Evolutionary conservation across 768 basidiomycete species (phyloP).

Genomic region (Trametes sanguinea): DNA sequence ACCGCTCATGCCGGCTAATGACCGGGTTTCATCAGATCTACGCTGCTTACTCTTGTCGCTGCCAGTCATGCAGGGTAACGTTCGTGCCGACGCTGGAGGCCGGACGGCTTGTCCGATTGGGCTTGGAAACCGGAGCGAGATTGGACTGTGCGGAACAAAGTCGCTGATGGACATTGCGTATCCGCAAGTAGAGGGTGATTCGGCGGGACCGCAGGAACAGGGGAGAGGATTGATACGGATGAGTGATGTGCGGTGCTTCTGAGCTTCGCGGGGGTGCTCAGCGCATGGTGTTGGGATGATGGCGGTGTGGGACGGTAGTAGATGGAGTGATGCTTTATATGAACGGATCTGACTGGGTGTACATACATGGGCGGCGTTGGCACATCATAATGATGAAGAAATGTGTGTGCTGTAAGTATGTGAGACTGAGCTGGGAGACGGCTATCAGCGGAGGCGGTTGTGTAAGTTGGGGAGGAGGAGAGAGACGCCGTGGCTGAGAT

Average conservation of each 20-base stretch:
- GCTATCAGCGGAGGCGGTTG: constrained; percentile 31
- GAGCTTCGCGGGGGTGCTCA: neutral
- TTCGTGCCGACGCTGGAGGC: no score
- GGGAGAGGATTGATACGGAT: neutral
- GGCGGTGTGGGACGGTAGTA: neutral
- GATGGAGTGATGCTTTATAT: neutral
- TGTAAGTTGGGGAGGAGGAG: constrained; percentile 24
- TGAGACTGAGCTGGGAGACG: constrained; percentile 9
- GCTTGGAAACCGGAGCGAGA: neutral
- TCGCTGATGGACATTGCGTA: neutral
- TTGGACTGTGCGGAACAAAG: neutral
- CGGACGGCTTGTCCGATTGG: no score
- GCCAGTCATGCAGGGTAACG: no score
- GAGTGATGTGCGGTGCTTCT: neutral
- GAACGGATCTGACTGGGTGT: neutral
- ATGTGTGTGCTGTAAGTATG: neutral
- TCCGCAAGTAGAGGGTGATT: neutral
- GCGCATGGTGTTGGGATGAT: neutral
- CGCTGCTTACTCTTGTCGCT: no score
- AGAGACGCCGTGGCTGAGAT: constrained; percentile 15
- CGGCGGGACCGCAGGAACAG: neutral
- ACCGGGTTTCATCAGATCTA: no score
- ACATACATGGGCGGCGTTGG: neutral
- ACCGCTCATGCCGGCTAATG: no score
- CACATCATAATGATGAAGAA: neutral